Evolutionary conservation across 805 yeast species (phyloP), one percentile per base, ranked within the genome.

Genomic region (Vanderwaltozyma polyspora): DNA sequence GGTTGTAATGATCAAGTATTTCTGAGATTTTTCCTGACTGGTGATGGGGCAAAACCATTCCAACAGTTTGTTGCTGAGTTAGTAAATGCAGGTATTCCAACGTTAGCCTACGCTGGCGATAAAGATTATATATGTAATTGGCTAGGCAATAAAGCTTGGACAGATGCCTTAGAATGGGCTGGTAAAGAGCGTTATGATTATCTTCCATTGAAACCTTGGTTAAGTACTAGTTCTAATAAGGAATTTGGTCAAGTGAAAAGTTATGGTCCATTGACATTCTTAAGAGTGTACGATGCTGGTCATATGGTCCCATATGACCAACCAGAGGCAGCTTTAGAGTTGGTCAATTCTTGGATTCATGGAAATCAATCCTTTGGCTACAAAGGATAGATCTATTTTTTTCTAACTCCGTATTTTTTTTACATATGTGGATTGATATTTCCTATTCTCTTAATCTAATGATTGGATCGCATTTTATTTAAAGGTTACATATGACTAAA

Each of bases 291-390:
- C 44, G 82, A 75, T 42, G 94, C 89, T 22, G 95, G 95, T 9
- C 95, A 85, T 59, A 81, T 85, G 94, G 94, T 84, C 44, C 94
- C 94, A 19, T 79, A 68, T 48, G 87, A 85, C 58, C 89, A 83
- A 62, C 93, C 94, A 5, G 78, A 69, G 45, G 70, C 69, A 43
- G 66, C 89, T 2, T 66, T 77, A 46, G 72, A 72, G 25, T 72
- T 84, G 79, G 67, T 81, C 17, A 76, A 80, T 61, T 63, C 74
- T 44, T 84, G 95, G 94, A 55, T 84, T 17, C 38, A 11, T 4
- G 29, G 29, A 7, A 27, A 14, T 16, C 11, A 27, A 8, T 4
- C 5, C 8, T 27, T 16, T 27, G 19, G 13, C 16, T 16, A 27
- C n/a, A 6, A 10, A 14, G 11, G 9, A 13, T 24, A 24, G 26